Conservation (phyloP, 2,329 filamentous ascomycete species). For the Sphaerulina populicola region DNA sequence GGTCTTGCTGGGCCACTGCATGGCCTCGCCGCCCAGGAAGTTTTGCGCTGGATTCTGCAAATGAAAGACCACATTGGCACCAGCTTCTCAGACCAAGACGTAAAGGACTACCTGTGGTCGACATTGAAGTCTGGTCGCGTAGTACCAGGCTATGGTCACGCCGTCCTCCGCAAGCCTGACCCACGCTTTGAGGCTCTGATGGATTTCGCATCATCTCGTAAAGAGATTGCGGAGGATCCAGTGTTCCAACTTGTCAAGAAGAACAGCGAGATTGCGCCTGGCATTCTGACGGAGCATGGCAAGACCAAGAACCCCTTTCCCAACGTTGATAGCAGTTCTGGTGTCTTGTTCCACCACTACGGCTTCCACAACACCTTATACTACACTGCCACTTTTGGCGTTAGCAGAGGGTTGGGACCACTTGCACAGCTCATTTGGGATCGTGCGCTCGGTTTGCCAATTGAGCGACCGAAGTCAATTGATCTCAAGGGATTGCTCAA, state of each 20-base stretch:
- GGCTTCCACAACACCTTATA: conserved; percentile 96
- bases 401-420: conserved; percentile 69
- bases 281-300: conserved; percentile 85
- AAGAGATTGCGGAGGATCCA: conserved; percentile 76
- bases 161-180: conserved; percentile 91
- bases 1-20: conserved; percentile 91
- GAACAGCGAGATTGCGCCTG: conserved; percentile 84
- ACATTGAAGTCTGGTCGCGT: conserved; percentile 91
- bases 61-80: conserved; percentile 85
- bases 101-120: conserved; percentile 83
- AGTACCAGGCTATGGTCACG: conserved; percentile 90
- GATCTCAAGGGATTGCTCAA: conserved; percentile 80
- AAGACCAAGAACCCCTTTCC: conserved; percentile 67
- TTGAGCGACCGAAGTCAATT: conserved; percentile 97
- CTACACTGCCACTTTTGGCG: conserved; percentile 67
- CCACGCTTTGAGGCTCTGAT: conserved; percentile 94
- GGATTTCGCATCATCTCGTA: conserved; percentile 80
- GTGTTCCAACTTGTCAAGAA: conserved; percentile 90
- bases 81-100: conserved; percentile 68
- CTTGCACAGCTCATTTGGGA: conserved; percentile 96
- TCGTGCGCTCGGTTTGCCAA: conserved; percentile 82
- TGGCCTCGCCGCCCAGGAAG: conserved; percentile 90
- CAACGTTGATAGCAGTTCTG: conserved; percentile 89
- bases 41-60: conserved; percentile 90
- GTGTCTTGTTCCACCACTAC: conserved; percentile 95